Base-by-base conservation (phyloP, 805 yeast species). In the Kluyveromyces wickerhamii region DNA sequence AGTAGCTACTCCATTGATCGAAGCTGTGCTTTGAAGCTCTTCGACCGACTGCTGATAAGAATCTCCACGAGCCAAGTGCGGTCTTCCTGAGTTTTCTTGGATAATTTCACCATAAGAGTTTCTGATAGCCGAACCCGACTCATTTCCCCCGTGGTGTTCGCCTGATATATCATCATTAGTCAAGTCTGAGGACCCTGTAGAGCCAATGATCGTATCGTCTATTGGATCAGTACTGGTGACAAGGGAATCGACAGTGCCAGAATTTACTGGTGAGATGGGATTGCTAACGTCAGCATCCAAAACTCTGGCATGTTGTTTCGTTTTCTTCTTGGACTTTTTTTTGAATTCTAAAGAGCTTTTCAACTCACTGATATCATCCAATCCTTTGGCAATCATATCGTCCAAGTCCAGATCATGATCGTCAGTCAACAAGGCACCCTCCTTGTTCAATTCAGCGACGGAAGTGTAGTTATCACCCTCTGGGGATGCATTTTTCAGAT, bases 61-160 rank as follows among this genome's bases (percentile, higher is more conserved):
- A 43, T 79, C 88, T 23, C 89, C 92, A 41, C 82, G 66, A 2
- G 89, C 88, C 47, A 81, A 63, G 57, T 79, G 84, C 1, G 87
- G 86, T 37, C 52, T 63, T 9, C 49, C 48, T 3, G 50, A 46
- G 26, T 43, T 37, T 36, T 45, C 44, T n/a, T 39, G 37, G 33
- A 55, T 52, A 19, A 43, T 38, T 36, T 53, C 56, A 22, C 59
- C 59, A 32, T 49, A 47, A 2, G 58, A 54, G 39, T 54, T 54
- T 29, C 54, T 47, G 17, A 54, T 49, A 9, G 13, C 25, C 11
- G 31, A 18, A 15, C 21, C 26, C 7, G 13, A 15, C 9, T 17
- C 15, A 11, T 28, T 15, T 8, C 29, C 29, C 5, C 19, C 29
- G n/a, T n/a, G n/a, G n/a, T n/a, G n/a, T n/a, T n/a, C n/a, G n/a